Conservation (phyloP, 2,329 filamentous ascomycete species). For the Trichoderma sp. region DNA sequence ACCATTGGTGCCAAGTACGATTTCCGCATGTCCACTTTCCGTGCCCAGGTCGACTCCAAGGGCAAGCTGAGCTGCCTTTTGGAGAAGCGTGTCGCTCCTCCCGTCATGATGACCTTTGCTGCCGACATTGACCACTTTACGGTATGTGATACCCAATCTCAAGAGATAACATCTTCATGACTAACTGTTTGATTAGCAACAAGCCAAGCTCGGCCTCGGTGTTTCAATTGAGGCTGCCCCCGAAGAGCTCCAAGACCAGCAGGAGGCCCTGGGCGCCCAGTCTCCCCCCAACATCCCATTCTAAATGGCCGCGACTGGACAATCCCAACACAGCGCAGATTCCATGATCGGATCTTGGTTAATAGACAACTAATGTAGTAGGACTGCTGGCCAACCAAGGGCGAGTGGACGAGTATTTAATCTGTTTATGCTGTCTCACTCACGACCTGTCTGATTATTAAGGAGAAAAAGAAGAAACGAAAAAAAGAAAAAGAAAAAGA, state of each 20-base stretch:
- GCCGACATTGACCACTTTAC: conserved; percentile 95
- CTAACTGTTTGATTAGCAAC: conserved; percentile 60
- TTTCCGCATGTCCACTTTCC: conserved; percentile 92
- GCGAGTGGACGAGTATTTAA: conserved; percentile 23
- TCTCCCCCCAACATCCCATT: conserved; percentile 61
- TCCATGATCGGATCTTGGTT: conserved; percentile 24
- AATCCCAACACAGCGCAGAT: conserved; percentile 24
- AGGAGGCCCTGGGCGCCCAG: conserved; percentile 59
- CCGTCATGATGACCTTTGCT: conserved; percentile 90
- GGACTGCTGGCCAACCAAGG: conserved; percentile 26
- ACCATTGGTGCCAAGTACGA: conserved; percentile 97
- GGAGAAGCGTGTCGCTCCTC: conserved; percentile 92
- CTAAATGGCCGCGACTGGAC: conserved; percentile 41
- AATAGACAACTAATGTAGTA: conserved; percentile 30
- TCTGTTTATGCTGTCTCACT: conserved; percentile 22
- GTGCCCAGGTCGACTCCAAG: conserved; percentile 91
- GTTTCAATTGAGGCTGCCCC: conserved; percentile 85
- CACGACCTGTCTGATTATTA: conserved; percentile 33
- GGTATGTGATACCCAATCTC: conserved; percentile 58
- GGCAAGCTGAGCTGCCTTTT: conserved; percentile 90
- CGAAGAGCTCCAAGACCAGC: conserved; percentile 85
- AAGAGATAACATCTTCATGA: not conserved
- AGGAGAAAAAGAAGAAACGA: not conserved
- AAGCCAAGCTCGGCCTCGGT: conserved; percentile 90
- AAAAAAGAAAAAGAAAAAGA: not conserved